phyloP scores from a whole-genome alignment of 1,284 basidiomycete species.

The Spongiforma sp. region DNA sequence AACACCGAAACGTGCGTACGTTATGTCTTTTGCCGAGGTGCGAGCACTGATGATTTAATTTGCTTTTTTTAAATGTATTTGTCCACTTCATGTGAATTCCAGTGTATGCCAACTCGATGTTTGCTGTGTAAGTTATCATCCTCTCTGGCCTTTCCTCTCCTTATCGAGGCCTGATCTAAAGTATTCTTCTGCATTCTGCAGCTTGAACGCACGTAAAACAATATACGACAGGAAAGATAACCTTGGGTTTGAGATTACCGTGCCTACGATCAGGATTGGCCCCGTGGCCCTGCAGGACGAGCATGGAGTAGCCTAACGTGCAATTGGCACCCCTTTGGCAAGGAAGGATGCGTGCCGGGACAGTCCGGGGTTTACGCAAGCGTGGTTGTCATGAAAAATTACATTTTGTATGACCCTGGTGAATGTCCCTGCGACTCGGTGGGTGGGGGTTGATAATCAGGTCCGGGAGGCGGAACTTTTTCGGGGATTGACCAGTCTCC shows the following conservation, averaged over 20 bases:
- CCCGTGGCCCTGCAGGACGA: too few species aligned
- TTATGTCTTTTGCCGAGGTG: too few species aligned
- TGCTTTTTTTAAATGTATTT: not conserved
- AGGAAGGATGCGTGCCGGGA: too few species aligned
- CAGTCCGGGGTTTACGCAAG: too few species aligned
- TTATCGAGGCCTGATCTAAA: not conserved
- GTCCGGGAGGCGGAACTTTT: too few species aligned
- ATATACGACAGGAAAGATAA: not conserved
- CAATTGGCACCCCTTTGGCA: too few species aligned
- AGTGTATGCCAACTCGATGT: constrained; percentile 6
- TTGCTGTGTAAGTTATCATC: not conserved
- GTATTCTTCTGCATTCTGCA: not conserved
- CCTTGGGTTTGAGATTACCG: not conserved
- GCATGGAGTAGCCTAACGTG: too few species aligned
- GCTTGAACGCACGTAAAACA: constrained; percentile 6
- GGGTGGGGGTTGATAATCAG: too few species aligned
- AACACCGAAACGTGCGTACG: not conserved
- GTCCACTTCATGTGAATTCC: not conserved
- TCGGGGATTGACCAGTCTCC: too few species aligned
- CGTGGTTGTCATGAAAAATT: too few species aligned
- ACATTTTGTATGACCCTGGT: too few species aligned
- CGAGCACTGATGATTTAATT: not conserved
- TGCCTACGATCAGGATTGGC: constrained; percentile 3
- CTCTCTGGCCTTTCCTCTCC: not conserved
- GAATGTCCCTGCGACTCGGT: too few species aligned